These are phyloP conservation scores for Colletotrichum cuscutae DNA, from an alignment of 2,329 filamentous ascomycete species.

Conservation along the genomic window DNA sequence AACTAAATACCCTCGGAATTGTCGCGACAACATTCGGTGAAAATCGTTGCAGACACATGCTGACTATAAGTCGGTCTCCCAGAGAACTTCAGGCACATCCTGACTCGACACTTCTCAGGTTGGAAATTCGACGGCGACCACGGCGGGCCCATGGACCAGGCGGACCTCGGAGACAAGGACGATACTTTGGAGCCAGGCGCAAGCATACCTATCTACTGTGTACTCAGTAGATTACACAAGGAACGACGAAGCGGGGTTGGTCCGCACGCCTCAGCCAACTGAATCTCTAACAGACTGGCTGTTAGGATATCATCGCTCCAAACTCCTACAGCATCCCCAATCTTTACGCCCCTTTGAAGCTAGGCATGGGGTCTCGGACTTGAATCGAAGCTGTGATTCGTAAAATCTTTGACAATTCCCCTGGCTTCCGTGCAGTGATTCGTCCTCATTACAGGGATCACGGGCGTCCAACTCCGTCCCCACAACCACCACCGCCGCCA, in stretches of 20 bases:
- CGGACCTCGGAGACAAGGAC: slow-evolving; percentile 1
- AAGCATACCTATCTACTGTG: too few species aligned
- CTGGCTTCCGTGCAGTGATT: slow-evolving; percentile 1
- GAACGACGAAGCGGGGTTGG: slow-evolving; percentile 5
- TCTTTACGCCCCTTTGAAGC: not conserved
- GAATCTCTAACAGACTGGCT: slow-evolving; percentile 17
- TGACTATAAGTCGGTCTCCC: not conserved
- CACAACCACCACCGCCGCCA: not conserved
- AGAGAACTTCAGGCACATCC: not conserved
- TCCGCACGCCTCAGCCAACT: not conserved
- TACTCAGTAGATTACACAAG: not conserved
- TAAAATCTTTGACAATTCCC: not conserved
- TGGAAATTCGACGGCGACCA: not conserved
- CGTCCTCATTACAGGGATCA: not conserved
- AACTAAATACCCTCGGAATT: not conserved
- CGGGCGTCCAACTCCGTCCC: slow-evolving; percentile 7
- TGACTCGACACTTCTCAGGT: not conserved
- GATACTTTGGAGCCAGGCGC: not conserved
- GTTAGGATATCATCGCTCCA: slow-evolving; percentile 1
- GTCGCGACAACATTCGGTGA: not conserved
- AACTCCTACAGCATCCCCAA: slow-evolving; percentile 7
- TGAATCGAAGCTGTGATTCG: slow-evolving; percentile 22
- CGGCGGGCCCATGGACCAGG: not conserved
- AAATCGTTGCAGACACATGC: not conserved
- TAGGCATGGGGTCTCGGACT: not conserved